Conservation (phyloP, 2,329 filamentous ascomycete genomes). For the Penicillium sp. region DNA sequence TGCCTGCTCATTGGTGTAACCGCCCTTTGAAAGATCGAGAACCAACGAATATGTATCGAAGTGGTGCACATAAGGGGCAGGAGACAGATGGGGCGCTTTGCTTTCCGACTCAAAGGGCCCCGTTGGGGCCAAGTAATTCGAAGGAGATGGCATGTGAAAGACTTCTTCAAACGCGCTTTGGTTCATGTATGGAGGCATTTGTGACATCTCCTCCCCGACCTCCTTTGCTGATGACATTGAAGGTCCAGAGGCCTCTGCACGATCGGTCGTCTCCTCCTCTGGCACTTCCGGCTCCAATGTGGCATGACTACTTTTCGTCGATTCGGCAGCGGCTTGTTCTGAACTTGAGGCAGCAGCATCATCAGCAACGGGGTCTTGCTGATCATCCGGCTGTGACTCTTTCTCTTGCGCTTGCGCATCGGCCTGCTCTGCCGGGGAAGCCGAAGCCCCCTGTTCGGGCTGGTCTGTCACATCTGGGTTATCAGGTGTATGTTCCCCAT, state of each 20-base stretch:
- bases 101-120: constrained; percentile 31
- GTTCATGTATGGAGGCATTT: constrained; percentile 15
- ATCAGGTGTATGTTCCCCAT: constrained; percentile 9
- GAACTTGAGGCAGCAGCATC: constrained; percentile 10
- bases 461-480: constrained; percentile 1
- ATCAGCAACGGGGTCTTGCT: constrained; percentile 7
- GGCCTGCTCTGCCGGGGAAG: constrained; percentile 14
- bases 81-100: constrained; percentile 62
- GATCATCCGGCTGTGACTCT: constrained; percentile 8
- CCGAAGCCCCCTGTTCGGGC: neutral
- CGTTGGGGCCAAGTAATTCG: constrained; percentile 32
- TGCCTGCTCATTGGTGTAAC: constrained; percentile 72
- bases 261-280: constrained; percentile 22
- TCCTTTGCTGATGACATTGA: constrained; percentile 8
- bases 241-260: constrained; percentile 7
- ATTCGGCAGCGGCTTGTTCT: constrained; percentile 13
- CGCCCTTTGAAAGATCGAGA: constrained; percentile 68
- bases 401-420: constrained; percentile 7
- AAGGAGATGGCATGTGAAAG: constrained; percentile 42
- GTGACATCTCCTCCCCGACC: constrained; percentile 15
- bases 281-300: constrained; percentile 21
- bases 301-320: constrained; percentile 8
- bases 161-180: constrained; percentile 38
- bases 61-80: constrained; percentile 85
- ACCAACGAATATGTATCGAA: constrained; percentile 94